Evolutionary conservation across 2,329 filamentous ascomycete genomes (phyloP).

Genomic region (Hypoxylon sp.): DNA sequence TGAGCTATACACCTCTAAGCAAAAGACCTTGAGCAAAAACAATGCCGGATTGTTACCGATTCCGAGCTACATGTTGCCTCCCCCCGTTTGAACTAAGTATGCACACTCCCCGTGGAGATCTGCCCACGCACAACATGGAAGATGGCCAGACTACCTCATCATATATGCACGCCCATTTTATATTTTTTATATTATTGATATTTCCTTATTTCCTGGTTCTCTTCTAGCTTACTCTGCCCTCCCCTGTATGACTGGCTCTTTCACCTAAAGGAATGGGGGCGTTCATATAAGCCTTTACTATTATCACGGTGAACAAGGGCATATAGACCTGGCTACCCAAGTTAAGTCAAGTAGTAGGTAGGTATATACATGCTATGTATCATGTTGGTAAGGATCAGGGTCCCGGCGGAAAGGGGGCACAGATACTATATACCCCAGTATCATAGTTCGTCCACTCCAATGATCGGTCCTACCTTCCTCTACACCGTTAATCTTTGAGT

Average conservation of each 20-base stretch:
- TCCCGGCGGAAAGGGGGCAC: conserved; percentile 27
- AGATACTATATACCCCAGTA: conserved; percentile 33
- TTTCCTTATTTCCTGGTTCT: conserved; percentile 9
- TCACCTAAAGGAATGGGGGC: conserved; percentile 25
- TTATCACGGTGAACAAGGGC: conserved; percentile 24
- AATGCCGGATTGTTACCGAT: conserved; percentile 18
- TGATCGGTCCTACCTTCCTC: conserved; percentile 27
- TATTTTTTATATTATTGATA: conserved; percentile 16
- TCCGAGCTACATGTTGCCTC: conserved; percentile 13
- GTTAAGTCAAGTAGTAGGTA: conserved; percentile 9
- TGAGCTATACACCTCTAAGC: conserved; percentile 16
- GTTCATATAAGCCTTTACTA: conserved; percentile 16
- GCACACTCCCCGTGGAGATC: conserved; percentile 42
- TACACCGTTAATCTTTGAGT: conserved; percentile 27
- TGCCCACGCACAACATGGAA: conserved; percentile 40
- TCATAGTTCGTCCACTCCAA: conserved; percentile 33
- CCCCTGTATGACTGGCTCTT: conserved; percentile 10
- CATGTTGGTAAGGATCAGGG: conserved; percentile 34
- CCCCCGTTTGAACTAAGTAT: conserved; percentile 27
- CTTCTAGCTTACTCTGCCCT: conserved; percentile 7
- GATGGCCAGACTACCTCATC: conserved; percentile 34
- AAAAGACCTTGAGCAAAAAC: conserved; percentile 1
- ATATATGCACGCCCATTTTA: conserved; percentile 27
- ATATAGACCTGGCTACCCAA: conserved; percentile 12
- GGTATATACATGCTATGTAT: conserved; percentile 3